Conservation (phyloP, 2,329 filamentous ascomycete species). For the Paraconiothyrium sp. region DNA sequence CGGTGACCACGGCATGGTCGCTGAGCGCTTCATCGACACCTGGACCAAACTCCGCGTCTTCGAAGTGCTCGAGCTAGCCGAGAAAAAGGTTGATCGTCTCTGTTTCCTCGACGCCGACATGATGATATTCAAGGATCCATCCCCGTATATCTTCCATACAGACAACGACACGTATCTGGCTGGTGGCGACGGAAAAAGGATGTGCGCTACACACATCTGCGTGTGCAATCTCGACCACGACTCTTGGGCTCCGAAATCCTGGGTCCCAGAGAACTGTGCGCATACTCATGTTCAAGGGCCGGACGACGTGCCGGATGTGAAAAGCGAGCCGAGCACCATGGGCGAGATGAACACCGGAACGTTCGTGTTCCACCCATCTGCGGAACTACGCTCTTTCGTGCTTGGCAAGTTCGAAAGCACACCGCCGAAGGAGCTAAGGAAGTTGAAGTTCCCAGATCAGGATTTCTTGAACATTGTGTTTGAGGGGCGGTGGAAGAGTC, state of each 20-base stretch:
- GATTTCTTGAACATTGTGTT: constrained; percentile 64
- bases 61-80: constrained; percentile 43
- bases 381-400: constrained; percentile 52
- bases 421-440: constrained; percentile 45
- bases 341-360: constrained; percentile 62
- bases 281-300: constrained; percentile 53
- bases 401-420: constrained; percentile 53
- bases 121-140: constrained; percentile 56
- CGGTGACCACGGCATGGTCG: constrained; percentile 48
- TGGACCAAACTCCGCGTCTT: constrained; percentile 67
- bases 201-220: constrained; percentile 62
- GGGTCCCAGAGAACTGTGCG: constrained; percentile 60
- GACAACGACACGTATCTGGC: constrained; percentile 45
- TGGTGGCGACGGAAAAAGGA: constrained; percentile 39
- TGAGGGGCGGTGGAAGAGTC: constrained; percentile 52
- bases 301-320: constrained; percentile 46
- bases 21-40: constrained; percentile 63
- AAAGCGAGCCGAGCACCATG: constrained; percentile 49
- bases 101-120: constrained; percentile 65
- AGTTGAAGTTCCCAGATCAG: constrained; percentile 63
- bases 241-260: constrained; percentile 60
- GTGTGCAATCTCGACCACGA: constrained; percentile 63
- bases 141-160: constrained; percentile 52
- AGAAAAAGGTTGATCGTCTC: constrained; percentile 48
- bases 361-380: constrained; percentile 60